Percentiles rank a stretch among this genome's conserved stretches.
phyloP scores from a whole-genome alignment of 73 alveolate species.

The Paramecium tetraurelia region DNA sequence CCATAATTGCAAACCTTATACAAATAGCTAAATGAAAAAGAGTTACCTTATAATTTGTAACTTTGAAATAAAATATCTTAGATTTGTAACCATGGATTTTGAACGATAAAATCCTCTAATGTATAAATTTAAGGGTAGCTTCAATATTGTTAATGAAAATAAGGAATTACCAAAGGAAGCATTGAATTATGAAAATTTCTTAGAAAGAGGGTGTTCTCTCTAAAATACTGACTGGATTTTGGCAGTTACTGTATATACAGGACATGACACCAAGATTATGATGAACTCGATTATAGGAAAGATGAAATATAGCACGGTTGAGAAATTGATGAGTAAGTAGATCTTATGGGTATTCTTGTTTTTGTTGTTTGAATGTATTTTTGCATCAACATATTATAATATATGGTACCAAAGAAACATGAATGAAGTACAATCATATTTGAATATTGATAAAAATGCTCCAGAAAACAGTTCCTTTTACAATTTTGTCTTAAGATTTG shows the following conservation, averaged over 20 bases:
- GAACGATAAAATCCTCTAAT: slow-evolving; percentile 60
- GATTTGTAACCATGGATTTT: slow-evolving; percentile 58
- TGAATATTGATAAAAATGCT: slow-evolving; percentile 9
- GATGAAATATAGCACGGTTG: slow-evolving; percentile 87
- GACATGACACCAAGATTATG: slow-evolving; percentile 94
- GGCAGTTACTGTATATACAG: slow-evolving; percentile 82
- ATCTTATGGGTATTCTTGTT: slow-evolving; percentile 83
- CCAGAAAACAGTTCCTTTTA: slow-evolving; percentile 52
- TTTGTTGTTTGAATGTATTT: slow-evolving; percentile 76
- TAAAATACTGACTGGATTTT: slow-evolving; percentile 83
- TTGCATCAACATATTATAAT: slow-evolving; percentile 71
- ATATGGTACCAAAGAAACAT: slow-evolving; percentile 68
- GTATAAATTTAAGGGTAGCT: slow-evolving; percentile 64
- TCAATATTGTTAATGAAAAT: neutral
- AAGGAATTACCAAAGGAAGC: neutral
- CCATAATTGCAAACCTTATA: neutral
- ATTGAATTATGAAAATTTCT: slow-evolving; percentile 66
- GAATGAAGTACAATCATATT: slow-evolving; percentile 61
- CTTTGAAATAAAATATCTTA: neutral
- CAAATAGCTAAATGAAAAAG: slow-evolving; percentile 13
- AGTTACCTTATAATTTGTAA: slow-evolving; percentile 15
- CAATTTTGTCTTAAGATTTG: slow-evolving; percentile 66
- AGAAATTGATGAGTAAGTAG: slow-evolving; percentile 84
- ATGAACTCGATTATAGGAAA: slow-evolving; percentile 92
- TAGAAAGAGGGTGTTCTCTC: slow-evolving; percentile 88